Evolutionary conservation across 75 land plant genomes (phyloP), one percentile per base, ranked within the genome.

Genomic region (Sequoia sempervirens): DNA sequence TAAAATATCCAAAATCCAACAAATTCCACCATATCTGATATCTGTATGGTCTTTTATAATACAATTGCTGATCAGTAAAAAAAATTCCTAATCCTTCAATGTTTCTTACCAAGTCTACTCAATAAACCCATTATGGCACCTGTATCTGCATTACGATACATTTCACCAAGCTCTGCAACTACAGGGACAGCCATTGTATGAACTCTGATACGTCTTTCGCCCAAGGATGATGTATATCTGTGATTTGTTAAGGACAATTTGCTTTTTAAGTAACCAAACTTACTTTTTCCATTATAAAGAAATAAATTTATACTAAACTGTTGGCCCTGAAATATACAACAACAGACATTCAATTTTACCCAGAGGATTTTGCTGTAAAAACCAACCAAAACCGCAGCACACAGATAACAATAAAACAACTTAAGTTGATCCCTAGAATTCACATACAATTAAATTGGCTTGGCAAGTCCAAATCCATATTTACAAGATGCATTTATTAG

Each of bases 131-230:
- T 87, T 80, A 96, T 87, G 11, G 99, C 96, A 38, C 98, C 98
- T 78, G 90, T 84, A 85, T 98, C 98, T 43, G 98, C 99, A 41
- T 87, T 93, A 20, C 93, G 91, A 53, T 96, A 98, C 97, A 98
- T 93, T 81, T 94, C 99, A 50, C 88, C 84, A 23, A 98, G 91
- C 56, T 98, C 97, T 81, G 90, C 18, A 52, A 93, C 94, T 40
- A 98, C 95, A 28, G 99, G 99, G 28, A 89, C 94, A 61, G 97
- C 99, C 82, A 90, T 86, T n/a, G 97, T 98, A 83, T 93, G 99
- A 38, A 96, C 94, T 82, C 99, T 87, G 66, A 98, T 98, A 26
- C 99, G 96, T 80, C 99, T 89, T 81, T 98, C 99, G 58, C 99
- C 99, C 70, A 93, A 92, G 72, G 99, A 98, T 61, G 99, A 95